These are phyloP conservation scores for Colletotrichum cereale DNA, from an alignment of 2,329 filamentous ascomycete genomes.

Conservation along the genomic window DNA sequence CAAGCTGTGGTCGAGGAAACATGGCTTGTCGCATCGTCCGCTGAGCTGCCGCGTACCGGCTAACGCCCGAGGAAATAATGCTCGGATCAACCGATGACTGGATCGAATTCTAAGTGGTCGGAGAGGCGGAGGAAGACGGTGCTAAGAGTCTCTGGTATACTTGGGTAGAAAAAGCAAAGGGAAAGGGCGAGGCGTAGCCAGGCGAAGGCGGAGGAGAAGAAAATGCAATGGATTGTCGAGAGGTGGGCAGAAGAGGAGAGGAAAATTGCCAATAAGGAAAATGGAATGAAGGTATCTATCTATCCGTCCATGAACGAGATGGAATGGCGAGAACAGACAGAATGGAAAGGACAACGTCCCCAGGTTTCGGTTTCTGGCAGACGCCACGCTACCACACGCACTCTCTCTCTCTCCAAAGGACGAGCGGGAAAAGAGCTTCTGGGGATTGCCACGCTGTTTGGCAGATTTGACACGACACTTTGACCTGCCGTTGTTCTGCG, in stretches of 20 bases:
- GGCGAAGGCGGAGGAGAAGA: constrained; percentile 5
- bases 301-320: neutral
- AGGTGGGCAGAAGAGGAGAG: constrained; percentile 12
- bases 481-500: constrained; percentile 20
- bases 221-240: constrained; percentile 13
- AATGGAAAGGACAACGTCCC: neutral
- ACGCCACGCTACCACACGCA: constrained; percentile 21
- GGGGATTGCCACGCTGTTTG: neutral
- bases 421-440: constrained; percentile 13
- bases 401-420: neutral
- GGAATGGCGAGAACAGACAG: neutral
- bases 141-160: neutral
- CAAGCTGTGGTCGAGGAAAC: constrained; percentile 32
- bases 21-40: constrained; percentile 37
- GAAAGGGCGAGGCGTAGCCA: constrained; percentile 4
- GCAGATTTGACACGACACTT: neutral
- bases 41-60: constrained; percentile 23
- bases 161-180: constrained; percentile 9
- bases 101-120: constrained; percentile 1
- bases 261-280: constrained; percentile 1
- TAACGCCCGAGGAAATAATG: constrained; percentile 11
- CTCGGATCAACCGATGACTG: constrained; percentile 1
- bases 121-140: neutral
- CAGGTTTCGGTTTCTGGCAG: constrained; percentile 9
- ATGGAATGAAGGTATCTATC: neutral